Evolutionary conservation across 768 basidiomycete species (phyloP).

Genomic region (Xerocomus potaroensis): DNA sequence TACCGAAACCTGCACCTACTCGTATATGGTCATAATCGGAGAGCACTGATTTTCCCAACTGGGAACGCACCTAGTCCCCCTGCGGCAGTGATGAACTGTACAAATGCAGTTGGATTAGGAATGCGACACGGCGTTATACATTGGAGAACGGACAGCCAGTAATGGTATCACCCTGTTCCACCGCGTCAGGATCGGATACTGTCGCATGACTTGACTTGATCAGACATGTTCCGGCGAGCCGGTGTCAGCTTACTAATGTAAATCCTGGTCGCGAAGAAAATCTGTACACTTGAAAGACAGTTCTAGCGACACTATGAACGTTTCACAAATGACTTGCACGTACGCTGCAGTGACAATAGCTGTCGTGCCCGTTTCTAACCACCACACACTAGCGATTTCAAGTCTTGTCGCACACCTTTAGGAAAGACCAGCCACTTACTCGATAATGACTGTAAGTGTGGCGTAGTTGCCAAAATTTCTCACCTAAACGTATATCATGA

Average conservation of each 20-base stretch:
- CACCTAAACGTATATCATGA: not conserved
- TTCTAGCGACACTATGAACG: not conserved
- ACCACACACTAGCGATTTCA: not conserved
- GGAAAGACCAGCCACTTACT: not conserved
- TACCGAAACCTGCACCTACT: conserved; percentile 8
- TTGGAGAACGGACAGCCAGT: conserved; percentile 4
- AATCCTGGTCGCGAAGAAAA: conserved; percentile 7
- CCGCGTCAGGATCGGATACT: conserved; percentile 2
- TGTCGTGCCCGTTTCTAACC: conserved; percentile 1
- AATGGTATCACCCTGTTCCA: not conserved
- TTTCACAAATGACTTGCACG: not conserved
- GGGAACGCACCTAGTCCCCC: conserved; percentile 4
- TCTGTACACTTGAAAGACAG: conserved; percentile 4
- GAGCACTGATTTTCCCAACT: not conserved
- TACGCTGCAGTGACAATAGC: conserved; percentile 2
- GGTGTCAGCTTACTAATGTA: conserved; percentile 3
- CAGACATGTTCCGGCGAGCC: not conserved
- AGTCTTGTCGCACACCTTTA: not conserved
- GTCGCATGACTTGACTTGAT: conserved; percentile 3
- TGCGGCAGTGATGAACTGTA: conserved; percentile 1
- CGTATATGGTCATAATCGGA: not conserved
- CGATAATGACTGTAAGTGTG: not conserved
- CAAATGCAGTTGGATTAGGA: not conserved
- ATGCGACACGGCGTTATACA: not conserved
- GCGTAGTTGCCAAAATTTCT: conserved; percentile 1